Evolutionary conservation across 331 rosid species (phyloP).

Genomic region (Saraca asoca): DNA sequence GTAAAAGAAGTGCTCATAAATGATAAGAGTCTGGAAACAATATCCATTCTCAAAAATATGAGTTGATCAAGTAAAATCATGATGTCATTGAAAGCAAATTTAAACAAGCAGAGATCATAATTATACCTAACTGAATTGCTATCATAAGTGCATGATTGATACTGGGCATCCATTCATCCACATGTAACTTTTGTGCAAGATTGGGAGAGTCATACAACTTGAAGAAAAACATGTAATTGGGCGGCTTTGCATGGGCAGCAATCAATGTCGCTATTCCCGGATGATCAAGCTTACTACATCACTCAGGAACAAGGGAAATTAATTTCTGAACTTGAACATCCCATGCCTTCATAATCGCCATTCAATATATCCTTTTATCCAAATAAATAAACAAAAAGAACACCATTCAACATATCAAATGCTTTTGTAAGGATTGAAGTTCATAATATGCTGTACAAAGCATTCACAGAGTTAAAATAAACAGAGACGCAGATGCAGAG

Average conservation of each 20-base stretch:
- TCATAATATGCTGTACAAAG: conserved; percentile 12
- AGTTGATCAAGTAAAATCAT: conserved; percentile 4
- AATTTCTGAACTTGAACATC: conserved; percentile 7
- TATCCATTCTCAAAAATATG: conserved; percentile 3
- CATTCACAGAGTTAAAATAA: conserved; percentile 13
- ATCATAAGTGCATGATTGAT: conserved; percentile 57
- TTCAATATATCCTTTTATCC: background rate
- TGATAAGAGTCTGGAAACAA: no score
- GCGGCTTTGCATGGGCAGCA: conserved; percentile 96
- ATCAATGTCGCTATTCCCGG: conserved; percentile 69
- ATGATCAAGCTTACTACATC: conserved; percentile 76
- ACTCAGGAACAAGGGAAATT: conserved; percentile 11
- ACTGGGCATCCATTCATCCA: conserved; percentile 81
- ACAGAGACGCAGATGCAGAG: no score
- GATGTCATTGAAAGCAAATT: background rate
- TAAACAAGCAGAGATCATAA: conserved; percentile 14
- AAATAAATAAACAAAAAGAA: no score
- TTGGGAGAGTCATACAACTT: conserved; percentile 64
- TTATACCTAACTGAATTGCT: conserved; percentile 65
- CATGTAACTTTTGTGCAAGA: conserved; percentile 73
- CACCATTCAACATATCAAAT: conserved; percentile 17
- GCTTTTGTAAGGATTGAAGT: background rate
- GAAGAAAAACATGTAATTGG: conserved; percentile 86
- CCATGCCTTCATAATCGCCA: conserved; percentile 21
- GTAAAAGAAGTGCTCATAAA: conserved; percentile 7